Evolutionary conservation across 352 stramenopile species (phyloP).

Genomic region (Pythium utonaiense): DNA sequence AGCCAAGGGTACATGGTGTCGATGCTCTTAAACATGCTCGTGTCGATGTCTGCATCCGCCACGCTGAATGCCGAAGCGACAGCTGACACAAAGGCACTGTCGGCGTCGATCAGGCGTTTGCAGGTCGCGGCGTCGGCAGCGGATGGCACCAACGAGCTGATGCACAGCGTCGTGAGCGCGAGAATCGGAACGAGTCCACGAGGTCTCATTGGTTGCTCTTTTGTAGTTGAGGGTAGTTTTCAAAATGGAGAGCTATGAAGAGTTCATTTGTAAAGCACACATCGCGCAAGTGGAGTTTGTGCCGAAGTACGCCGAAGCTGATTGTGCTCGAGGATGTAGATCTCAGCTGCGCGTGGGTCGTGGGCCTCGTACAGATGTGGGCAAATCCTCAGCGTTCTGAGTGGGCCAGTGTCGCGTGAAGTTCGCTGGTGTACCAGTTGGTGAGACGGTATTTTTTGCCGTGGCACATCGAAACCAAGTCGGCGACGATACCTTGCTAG

Average conservation of each 20-base stretch:
- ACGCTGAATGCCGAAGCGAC: conserved; percentile 1
- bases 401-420: too few species aligned
- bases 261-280: too few species aligned
- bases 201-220: background rate
- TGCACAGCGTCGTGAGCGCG: background rate
- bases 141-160: conserved; percentile 2
- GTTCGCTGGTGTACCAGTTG: too few species aligned
- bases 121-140: conserved; percentile 6
- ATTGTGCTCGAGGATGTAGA: background rate
- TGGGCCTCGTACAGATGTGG: background rate
- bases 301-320: too few species aligned
- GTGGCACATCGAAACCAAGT: too few species aligned
- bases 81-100: conserved; percentile 16
- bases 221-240: background rate
- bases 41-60: conserved; percentile 8
- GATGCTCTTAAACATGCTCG: conserved; percentile 22
- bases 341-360: background rate
- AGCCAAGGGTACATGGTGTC: conserved; percentile 32
- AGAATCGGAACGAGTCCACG: background rate
- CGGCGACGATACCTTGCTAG: too few species aligned
- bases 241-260: too few species aligned
- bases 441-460: background rate
- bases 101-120: conserved; percentile 20
- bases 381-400: background rate
- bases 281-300: too few species aligned